Evolutionary conservation across 164 flowering plant species (phyloP), one percentile per base, ranked within the genome.

Genomic region (Tetrastigma voinierianum): DNA sequence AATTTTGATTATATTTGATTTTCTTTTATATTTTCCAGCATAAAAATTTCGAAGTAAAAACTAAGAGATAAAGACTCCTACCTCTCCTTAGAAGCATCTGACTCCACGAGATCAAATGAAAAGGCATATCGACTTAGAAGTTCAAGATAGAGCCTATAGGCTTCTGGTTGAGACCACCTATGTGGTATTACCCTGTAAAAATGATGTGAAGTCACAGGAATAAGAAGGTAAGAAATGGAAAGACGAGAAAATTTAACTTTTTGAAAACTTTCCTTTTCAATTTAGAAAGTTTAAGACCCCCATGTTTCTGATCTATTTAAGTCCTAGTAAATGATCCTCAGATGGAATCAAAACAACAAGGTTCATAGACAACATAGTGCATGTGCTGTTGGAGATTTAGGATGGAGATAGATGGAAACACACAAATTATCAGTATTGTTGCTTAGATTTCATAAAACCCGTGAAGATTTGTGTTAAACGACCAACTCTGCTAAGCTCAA

Each of bases 141-240:
- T 65, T 85, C 88, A 55, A 87, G 86, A 72, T 79, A 85, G 11
- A 87, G 84, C 46, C 87, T 80, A 51, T 82, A 87, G 7, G 92
- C 92, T 70, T 81, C 82, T 45, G 92, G 92, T 47, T 85, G 88
- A 66, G 72, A 69, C 47, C 65, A 61, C 14, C 89, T 77, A 54
- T 77, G 62, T 48, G 87, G 78, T 77, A 87, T 61, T 44, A 85
- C 77, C 70, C 85, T 86, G 75, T 20, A 59, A 69, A 16, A 43
- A 46, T 56, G 44, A 60, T 40, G 14, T 32, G 49, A 46, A 23
- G 10, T 20, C 16, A 47, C 25, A 20, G 18, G 15, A 72, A 53
- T 59, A 48, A 67, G 45, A 2, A 11, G 57, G 43, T 10, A 19
- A 23, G 1, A 65, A 13, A 19, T 12, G 4, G 48, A 14, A 17